Conservation (phyloP, 2,329 filamentous ascomycete species). For the Colletotrichum tropicale region DNA sequence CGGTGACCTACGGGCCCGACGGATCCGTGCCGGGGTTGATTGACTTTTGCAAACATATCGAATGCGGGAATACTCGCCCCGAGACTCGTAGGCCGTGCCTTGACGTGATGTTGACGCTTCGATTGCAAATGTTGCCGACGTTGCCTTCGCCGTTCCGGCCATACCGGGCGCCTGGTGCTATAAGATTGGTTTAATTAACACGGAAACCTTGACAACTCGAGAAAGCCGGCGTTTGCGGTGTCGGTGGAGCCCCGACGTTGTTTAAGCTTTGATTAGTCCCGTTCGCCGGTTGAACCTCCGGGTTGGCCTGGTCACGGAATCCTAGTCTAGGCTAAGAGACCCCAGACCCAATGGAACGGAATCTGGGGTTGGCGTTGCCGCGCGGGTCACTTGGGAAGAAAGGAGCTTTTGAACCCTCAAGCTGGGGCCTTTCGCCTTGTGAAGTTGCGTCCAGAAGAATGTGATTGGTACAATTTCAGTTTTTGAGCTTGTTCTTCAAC, state of each 20-base stretch:
- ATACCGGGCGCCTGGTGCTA: neutral
- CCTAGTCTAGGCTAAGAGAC: neutral
- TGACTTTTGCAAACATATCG: neutral
- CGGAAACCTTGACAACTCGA: neutral
- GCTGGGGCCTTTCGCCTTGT: neutral
- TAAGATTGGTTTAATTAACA: neutral
- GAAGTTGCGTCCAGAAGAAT: neutral
- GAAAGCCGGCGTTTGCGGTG: neutral
- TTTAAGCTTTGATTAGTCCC: neutral
- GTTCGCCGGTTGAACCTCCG: neutral
- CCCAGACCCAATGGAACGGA: neutral
- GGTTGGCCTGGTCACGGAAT: neutral
- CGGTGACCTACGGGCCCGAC: neutral
- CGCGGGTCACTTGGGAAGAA: neutral
- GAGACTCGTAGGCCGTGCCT: neutral
- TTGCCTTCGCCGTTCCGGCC: neutral
- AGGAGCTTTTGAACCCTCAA: fast-evolving
- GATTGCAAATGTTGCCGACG: neutral
- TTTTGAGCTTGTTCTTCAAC: neutral
- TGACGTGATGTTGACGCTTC: neutral
- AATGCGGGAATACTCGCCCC: neutral
- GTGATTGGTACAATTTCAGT: neutral
- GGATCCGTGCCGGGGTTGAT: neutral
- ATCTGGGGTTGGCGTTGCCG: neutral
- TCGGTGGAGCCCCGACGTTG: neutral